Evolutionary conservation across 2,329 filamentous ascomycete species (phyloP).

Genomic region (Ascocoryne sarcoides): DNA sequence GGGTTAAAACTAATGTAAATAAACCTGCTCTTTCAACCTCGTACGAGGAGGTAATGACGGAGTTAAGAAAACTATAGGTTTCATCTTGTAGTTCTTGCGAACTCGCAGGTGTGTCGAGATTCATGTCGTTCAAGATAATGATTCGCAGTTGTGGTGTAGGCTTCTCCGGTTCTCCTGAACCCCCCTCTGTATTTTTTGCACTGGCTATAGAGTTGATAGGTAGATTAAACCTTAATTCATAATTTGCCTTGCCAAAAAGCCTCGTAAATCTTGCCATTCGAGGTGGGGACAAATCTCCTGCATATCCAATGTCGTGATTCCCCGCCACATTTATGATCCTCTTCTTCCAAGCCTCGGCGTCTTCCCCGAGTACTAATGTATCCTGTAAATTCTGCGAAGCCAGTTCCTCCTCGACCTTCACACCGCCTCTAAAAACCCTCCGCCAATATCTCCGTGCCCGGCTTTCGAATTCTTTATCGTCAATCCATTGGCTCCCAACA

Average conservation of each 20-base stretch:
- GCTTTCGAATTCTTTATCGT: slow-evolving; percentile 70
- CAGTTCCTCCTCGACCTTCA: slow-evolving; percentile 51
- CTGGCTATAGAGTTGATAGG: slow-evolving; percentile 34
- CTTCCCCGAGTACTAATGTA: slow-evolving; percentile 28
- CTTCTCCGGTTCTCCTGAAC: slow-evolving; percentile 31
- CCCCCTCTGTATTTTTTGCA: slow-evolving; percentile 29
- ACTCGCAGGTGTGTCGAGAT: slow-evolving; percentile 76
- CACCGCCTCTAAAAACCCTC: slow-evolving; percentile 61
- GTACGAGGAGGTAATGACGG: slow-evolving; percentile 52
- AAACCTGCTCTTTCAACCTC: slow-evolving; percentile 53
- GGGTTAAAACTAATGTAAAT: slow-evolving; percentile 81
- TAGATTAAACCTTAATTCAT: slow-evolving; percentile 69
- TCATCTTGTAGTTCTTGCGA: slow-evolving; percentile 58
- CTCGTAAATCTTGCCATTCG: slow-evolving; percentile 74
- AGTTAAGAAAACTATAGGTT: slow-evolving; percentile 71
- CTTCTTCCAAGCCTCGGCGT: slow-evolving; percentile 54
- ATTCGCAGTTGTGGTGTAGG: slow-evolving; percentile 65
- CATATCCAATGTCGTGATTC: slow-evolving; percentile 96
- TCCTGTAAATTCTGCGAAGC: slow-evolving; percentile 35
- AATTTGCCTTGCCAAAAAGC: slow-evolving; percentile 81
- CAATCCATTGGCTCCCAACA: slow-evolving; percentile 91
- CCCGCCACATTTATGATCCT: slow-evolving; percentile 84
- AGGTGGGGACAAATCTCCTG: slow-evolving; percentile 74
- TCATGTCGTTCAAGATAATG: slow-evolving; percentile 85
- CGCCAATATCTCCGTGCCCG: slow-evolving; percentile 73